phyloP scores from a whole-genome alignment of 495 filamentous ascomycete species.

The Daldinia concentrica region DNA sequence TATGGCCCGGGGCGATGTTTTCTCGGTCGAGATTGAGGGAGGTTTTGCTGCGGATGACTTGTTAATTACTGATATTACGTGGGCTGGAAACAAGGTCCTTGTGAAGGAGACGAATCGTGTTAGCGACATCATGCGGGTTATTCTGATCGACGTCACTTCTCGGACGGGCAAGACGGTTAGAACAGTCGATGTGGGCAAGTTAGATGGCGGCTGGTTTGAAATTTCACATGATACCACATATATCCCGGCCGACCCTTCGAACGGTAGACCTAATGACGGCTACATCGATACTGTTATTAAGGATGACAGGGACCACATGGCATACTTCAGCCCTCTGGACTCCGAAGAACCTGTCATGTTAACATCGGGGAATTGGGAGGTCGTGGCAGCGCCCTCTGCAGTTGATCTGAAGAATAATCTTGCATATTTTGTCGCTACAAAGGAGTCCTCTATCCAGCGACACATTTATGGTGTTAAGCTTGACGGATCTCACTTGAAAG shows the following conservation, averaged over 20 bases:
- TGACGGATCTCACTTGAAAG: constrained; percentile 75
- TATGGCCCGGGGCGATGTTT: constrained; percentile 78
- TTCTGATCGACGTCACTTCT: constrained; percentile 80
- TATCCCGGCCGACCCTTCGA: constrained; percentile 82
- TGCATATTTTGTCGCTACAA: constrained; percentile 90
- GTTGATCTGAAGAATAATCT: constrained; percentile 85
- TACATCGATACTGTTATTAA: constrained; percentile 93
- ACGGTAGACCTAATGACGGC: constrained; percentile 81
- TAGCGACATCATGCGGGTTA: constrained; percentile 86
- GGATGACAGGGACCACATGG: constrained; percentile 88
- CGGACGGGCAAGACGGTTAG: constrained; percentile 83
- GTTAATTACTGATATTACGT: constrained; percentile 91
- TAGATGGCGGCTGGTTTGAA: constrained; percentile 98
- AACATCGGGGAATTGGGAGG: constrained; percentile 92
- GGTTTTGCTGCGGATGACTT: constrained; percentile 84
- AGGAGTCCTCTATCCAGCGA: constrained; percentile 85
- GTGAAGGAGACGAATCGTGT: constrained; percentile 94
- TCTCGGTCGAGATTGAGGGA: constrained; percentile 77
- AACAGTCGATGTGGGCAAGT: constrained; percentile 74
- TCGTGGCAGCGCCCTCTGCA: constrained; percentile 85
- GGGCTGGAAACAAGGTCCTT: constrained; percentile 85
- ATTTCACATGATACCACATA: constrained; percentile 86
- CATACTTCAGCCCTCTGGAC: constrained; percentile 92
- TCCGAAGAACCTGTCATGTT: constrained; percentile 81
- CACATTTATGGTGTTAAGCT: constrained; percentile 87